Evolutionary conservation across 2,329 filamentous ascomycete genomes (phyloP).

Genomic region (Fusarium sp.): DNA sequence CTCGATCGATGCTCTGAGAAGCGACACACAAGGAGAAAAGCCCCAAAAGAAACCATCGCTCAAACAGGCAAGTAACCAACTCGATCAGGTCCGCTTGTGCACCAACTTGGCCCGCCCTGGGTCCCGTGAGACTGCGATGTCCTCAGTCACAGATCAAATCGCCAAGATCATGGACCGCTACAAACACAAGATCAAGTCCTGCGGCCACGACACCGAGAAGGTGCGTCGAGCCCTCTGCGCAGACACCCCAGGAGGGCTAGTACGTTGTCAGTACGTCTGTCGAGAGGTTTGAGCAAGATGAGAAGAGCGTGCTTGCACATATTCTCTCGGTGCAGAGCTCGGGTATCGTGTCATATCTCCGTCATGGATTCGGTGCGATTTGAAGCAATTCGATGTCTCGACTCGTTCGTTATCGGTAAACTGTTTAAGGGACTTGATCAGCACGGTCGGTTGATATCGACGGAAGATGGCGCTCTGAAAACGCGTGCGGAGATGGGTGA

Average conservation of each 20-base stretch:
- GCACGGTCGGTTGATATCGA: fast-evolving
- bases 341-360: not conserved
- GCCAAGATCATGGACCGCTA: no score
- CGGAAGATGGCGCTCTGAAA: not conserved
- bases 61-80: fast-evolving
- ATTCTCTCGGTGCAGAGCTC: not conserved
- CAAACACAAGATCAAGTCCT: no score
- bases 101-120: not conserved
- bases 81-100: not conserved
- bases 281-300: no score
- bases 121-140: not conserved
- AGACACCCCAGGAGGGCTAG: no score
- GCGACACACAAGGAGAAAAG: not conserved
- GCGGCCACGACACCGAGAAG: no score
- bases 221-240: no score
- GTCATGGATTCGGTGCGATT: not conserved
- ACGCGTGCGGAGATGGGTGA: fast-evolving
- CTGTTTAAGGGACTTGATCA: not conserved
- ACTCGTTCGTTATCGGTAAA: fast-evolving
- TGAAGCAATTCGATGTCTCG: not conserved
- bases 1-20: not conserved
- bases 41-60: no score
- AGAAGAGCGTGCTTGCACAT: no score
- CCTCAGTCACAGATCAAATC: no score
- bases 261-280: no score